Evolutionary conservation across 352 stramenopile genomes (phyloP).

Genomic region (Pythium pyrilobum): DNA sequence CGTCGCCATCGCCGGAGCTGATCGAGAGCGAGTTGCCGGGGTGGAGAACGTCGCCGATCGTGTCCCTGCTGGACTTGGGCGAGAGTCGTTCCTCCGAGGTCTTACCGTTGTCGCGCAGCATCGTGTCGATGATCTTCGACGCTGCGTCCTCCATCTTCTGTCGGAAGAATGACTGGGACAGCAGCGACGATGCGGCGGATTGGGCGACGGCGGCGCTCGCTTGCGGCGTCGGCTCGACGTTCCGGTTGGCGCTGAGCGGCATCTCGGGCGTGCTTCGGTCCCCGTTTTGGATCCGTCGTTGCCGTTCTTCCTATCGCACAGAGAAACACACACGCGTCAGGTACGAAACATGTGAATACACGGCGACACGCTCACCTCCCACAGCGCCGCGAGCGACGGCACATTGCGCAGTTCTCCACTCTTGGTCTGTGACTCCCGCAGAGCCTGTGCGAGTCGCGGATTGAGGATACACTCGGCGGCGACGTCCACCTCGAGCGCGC

Average conservation of each 20-base stretch:
- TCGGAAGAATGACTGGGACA: constrained; percentile 81
- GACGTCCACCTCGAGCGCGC: constrained; percentile 68
- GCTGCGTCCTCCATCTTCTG: constrained; percentile 73
- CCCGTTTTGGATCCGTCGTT: constrained; percentile 42
- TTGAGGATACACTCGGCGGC: constrained; percentile 67
- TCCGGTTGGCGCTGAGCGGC: constrained; percentile 51
- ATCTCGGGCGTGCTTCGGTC: constrained; percentile 41
- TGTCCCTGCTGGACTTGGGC: not conserved
- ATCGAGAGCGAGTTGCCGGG: constrained; percentile 1
- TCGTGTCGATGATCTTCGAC: constrained; percentile 40
- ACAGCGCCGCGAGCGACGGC: constrained; percentile 74
- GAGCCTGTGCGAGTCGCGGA: constrained; percentile 31
- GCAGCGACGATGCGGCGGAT: constrained; percentile 38
- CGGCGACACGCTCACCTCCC: constrained; percentile 55
- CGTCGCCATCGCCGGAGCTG: not conserved
- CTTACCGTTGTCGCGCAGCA: constrained; percentile 23
- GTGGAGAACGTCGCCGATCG: constrained; percentile 1
- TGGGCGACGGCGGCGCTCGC: constrained; percentile 6
- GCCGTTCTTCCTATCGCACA: constrained; percentile 77
- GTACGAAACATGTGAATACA: not conserved
- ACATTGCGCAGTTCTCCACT: constrained; percentile 54
- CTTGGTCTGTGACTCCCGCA: constrained; percentile 36
- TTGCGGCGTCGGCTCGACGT: constrained; percentile 13
- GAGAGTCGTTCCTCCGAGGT: not conserved
- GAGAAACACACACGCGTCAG: not conserved